Percentiles rank a stretch among this genome's conserved stretches.
These are phyloP conservation scores for Incumbomyces delicatus DNA, from an alignment of 2,329 filamentous ascomycete genomes.

Conservation along the genomic window DNA sequence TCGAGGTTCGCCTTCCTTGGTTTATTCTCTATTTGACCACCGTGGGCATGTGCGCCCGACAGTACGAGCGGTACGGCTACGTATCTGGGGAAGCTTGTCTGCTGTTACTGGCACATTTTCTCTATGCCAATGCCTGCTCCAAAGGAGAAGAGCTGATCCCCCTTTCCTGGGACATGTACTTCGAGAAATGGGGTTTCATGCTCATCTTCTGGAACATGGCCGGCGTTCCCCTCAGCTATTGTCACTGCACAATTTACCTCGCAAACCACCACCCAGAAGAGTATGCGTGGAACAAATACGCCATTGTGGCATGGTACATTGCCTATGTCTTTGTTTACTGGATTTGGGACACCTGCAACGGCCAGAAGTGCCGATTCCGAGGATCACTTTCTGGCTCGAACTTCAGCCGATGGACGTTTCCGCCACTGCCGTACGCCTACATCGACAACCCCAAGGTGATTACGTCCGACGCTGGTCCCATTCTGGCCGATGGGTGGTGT, in stretches of 20 bases:
- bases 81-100: constrained; percentile 78
- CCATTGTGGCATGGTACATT: constrained; percentile 54
- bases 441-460: constrained; percentile 73
- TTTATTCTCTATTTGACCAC: constrained; percentile 76
- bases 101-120: constrained; percentile 77
- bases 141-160: constrained; percentile 89
- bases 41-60: constrained; percentile 65
- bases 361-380: constrained; percentile 88
- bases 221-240: constrained; percentile 82
- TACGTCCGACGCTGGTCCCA: constrained; percentile 61
- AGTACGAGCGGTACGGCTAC: constrained; percentile 77
- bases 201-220: constrained; percentile 96
- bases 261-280: constrained; percentile 70
- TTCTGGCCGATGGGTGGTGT: constrained; percentile 80
- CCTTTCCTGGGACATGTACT: constrained; percentile 92
- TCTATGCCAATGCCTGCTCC: constrained; percentile 84
- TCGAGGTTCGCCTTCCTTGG: constrained; percentile 86
- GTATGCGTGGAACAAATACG: constrained; percentile 66
- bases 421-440: constrained; percentile 80
- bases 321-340: constrained; percentile 79
- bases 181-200: constrained; percentile 96
- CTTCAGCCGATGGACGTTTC: constrained; percentile 68
- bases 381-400: constrained; percentile 43
- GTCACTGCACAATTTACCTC: constrained; percentile 84
- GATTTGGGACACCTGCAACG: constrained; percentile 87